Base-by-base conservation (phyloP, 805 yeast genomes). In the Suhomyces sp. region DNA sequence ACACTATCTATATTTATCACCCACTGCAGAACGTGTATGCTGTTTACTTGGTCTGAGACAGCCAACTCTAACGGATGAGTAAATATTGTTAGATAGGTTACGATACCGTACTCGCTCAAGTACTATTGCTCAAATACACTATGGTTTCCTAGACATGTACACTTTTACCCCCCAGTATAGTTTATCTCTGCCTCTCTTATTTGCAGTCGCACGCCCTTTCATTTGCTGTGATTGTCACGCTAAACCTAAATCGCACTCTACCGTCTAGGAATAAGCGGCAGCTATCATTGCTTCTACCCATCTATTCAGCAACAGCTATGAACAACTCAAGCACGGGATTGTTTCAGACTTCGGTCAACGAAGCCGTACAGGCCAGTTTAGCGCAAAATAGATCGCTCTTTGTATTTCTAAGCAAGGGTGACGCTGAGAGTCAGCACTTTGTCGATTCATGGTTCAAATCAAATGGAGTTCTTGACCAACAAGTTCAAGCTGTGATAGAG, bases 351-450 rank as follows among this genome's bases (percentile, higher is more conserved):
- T 59, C 69, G 7, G 68, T 67, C 3, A 57, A 61, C 22, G 59
- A 55, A 7, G 69, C 71, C 12, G 69, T 67, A 3, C 59, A 56
- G 26, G 54, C 49, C 6, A 59, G 67, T 8, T 41, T 64, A 12
- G n/a, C 29, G 6, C 38, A 47, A 6, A 49, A 56, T 31, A 55
- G 56, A 48, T 65, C 71, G 2, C 57, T 67, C n/a, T 65, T 67
- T 52, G 68, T 66, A 5, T 63, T 55, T 47, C 52, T 67, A 46
- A 48, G 61, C 9, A 51, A 54, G 19, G 58, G 53, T 15, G 57
- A 58, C 36, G 47, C 26, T 6, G 52, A 51, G 24, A 53, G 60
- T n/a, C 51, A 50, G 15, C 45, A 42, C 26, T 62, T 64, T 49
- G 49, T 57, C 29, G 49, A 50, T 17, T 57, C 52, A 49, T 63